Base-by-base conservation (phyloP, 2,329 filamentous ascomycete genomes). In the Calonectria naviculata region DNA sequence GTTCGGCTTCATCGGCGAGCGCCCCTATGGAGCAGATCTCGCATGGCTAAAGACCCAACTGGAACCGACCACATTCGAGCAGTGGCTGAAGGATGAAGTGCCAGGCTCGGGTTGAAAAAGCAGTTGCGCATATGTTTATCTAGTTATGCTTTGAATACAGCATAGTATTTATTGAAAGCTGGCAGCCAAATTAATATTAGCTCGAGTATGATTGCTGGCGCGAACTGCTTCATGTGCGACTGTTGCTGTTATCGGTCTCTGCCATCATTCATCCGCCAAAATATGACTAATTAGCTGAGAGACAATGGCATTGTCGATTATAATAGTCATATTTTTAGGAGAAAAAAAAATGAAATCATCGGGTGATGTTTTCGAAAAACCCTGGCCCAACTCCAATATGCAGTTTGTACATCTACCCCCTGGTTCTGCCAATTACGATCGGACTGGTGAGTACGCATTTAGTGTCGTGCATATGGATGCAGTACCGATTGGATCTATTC, bases 1-100 rank as follows among this genome's bases (percentile, higher is more conserved):
- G 76, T 78, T 78, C 52, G 38, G 67, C 0, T 78, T 76, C 8
- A 78, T 78, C 34, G 67, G 69, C 0, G 74, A 78, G 47, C 71
- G 76, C 17, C 3, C 68, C 3, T 78, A 78, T 24, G 76, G 76
- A 7, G 76, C 76, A 4, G 76, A 78, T 47, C 56, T 78, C 1
- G 7, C 67, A 4, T 75, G 74, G 74, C 46, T 78, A 56, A 70
- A 38, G 42, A 38, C 46, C 9, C 74, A 74, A 17, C 24, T 78
- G 34, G 60, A 74, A 54, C 76, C 76, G 24, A 78, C 76, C 5
- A 74, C 71, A 3, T 76, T 78, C 60, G 71, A 75, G 29, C 29
- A 75, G n/a, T 78, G 75, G 72, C 62, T 76, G 28, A 54, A 71
- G 26, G 44, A 31, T 5, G 65, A 72, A 8, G 73, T 77, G 17